Evolutionary conservation across 352 stramenopile species (phyloP).

Genomic region (Globisporangium mamillatum): DNA sequence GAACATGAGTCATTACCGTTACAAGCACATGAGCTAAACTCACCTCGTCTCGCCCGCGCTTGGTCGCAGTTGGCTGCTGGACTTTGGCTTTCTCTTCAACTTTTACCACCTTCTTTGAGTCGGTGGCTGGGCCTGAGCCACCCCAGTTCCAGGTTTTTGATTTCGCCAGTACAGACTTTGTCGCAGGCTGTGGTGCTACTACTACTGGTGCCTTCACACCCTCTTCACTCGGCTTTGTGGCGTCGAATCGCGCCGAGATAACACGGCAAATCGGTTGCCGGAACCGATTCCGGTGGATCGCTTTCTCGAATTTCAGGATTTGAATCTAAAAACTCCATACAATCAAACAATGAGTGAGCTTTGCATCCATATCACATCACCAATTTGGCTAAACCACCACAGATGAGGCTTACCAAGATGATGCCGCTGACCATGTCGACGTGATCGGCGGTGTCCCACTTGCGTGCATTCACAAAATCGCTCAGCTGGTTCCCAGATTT

Average conservation of each 20-base stretch:
- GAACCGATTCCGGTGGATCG: slow-evolving; percentile 57
- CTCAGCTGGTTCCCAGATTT: slow-evolving; percentile 11
- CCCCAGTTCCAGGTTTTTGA: slow-evolving; percentile 18
- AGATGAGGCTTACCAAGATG: slow-evolving; percentile 31
- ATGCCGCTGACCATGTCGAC: slow-evolving; percentile 42
- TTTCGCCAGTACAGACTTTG: background rate
- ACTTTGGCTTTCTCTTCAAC: background rate
- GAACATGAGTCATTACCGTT: background rate
- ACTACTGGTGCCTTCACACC: background rate
- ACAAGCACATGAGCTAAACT: background rate
- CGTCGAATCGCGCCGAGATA: slow-evolving; percentile 21
- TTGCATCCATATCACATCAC: background rate
- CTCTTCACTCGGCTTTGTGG: background rate
- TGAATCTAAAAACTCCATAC: slow-evolving; percentile 20
- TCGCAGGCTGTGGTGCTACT: background rate
- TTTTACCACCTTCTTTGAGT: background rate
- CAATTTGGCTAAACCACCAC: background rate
- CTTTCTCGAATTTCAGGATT: slow-evolving; percentile 55
- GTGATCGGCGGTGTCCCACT: slow-evolving; percentile 19
- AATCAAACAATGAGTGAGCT: background rate
- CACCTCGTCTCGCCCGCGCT: slow-evolving; percentile 15
- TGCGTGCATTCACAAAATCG: slow-evolving; percentile 21
- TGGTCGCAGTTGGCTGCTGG: background rate
- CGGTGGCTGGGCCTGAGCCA: background rate
- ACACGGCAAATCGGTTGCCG: slow-evolving; percentile 35